Conservation (phyloP, 148 eudicot genomes). For the Chenopodium berlandieri region DNA sequence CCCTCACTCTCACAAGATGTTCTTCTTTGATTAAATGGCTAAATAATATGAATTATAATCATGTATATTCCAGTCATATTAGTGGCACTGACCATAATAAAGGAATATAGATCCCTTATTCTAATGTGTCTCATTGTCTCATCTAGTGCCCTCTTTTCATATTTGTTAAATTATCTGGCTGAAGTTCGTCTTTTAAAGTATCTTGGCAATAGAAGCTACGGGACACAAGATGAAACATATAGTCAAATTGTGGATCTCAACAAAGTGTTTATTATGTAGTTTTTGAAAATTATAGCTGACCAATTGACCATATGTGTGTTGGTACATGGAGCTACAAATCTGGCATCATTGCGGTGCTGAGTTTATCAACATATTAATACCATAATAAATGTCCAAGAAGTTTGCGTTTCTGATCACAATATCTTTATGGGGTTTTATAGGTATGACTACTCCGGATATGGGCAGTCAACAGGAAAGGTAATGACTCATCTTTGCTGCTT, state of each 20-base stretch:
- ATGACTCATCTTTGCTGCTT: background rate
- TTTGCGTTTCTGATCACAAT: conserved; percentile 5
- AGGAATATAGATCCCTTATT: background rate
- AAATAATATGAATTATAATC: background rate
- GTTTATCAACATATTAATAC: background rate
- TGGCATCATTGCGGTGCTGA: background rate
- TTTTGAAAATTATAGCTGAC: background rate
- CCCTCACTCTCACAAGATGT: background rate
- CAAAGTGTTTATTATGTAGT: background rate
- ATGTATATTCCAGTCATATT: background rate
- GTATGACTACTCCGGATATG: conserved; percentile 98
- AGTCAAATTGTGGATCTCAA: background rate
- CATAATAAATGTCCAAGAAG: background rate
- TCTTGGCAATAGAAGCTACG: background rate
- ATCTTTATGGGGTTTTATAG: conserved; percentile 34
- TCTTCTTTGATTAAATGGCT: background rate
- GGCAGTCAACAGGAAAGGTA: conserved; percentile 98
- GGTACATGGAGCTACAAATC: background rate
- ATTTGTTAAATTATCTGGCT: background rate
- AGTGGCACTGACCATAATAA: background rate
- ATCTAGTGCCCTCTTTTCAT: background rate
- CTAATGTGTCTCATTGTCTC: background rate
- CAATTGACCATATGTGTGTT: background rate
- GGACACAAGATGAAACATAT: background rate
- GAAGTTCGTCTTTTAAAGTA: background rate